Evolutionary conservation across 306 rosid species (phyloP), one percentile per base, ranked within the genome.

Genomic region (Vigna hirtella): DNA sequence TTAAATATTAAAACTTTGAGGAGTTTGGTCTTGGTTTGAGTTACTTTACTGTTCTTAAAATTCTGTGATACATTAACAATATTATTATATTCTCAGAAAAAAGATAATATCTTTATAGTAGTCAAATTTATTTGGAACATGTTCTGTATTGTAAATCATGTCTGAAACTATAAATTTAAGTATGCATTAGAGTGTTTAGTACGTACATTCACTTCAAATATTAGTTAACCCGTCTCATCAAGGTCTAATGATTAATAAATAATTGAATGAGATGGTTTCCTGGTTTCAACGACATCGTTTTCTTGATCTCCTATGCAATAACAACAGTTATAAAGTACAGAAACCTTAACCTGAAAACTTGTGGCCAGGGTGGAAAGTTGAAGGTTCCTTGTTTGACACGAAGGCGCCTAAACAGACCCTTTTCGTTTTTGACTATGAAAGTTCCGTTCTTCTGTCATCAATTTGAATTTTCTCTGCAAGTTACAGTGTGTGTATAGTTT

Each of bases 301-400:
- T 64, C 70, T n/a, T 34, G 48, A 34, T 62, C 32, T 32, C 66
- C 20, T 30, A 7, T 15, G 42, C 15, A 32, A 15, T 36, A 36
- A 1, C 9, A 30, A 14, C 16, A 62, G 7, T 59, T 14, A 6
- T 15, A 32, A 2, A 62, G 13, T 8, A 62, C 68, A 32, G 14
- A 36, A 64, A 62, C 45, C 42, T 36, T 36, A 36, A 36, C 2
- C 22, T 9, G 49, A 36, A 6, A 36, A 64, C 40, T 64, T 34
- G 70, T n/a, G 26, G 49, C 50, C 70, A 17, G 70, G 50, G 49
- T 9, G 70, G 49, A 36, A 64, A 64, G 70, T 64, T 64, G 50
- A 64, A 64, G 70, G 38, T 64, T 64, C 70, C 49, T 15, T 64
- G 49, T 9, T 63, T 63, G 24, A 63, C 22, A 34, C 36, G 68